Percentiles rank a stretch among this genome's conserved stretches.
Evolutionary conservation across 176 grass and related monocot species (phyloP).

Genomic region (Puya raimondii): DNA sequence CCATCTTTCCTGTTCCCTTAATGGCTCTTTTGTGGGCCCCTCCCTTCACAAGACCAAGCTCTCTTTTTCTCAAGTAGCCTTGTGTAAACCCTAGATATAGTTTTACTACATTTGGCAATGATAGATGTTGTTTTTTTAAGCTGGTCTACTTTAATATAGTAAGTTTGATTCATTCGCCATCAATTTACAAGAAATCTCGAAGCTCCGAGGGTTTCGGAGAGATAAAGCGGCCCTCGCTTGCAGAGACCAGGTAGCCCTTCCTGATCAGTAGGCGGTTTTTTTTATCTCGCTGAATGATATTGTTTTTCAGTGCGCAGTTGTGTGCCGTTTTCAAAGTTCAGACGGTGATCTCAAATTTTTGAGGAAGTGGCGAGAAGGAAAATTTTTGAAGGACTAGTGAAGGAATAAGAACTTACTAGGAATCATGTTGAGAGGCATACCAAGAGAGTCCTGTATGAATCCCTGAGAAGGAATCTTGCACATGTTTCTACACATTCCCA

Average conservation of each 20-base stretch:
- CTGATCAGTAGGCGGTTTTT: too few species aligned
- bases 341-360: not conserved
- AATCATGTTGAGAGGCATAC: conserved; percentile 76
- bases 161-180: not conserved
- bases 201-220: not conserved
- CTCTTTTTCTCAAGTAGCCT: conserved; percentile 1
- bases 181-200: not conserved
- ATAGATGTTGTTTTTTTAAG: not conserved
- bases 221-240: too few species aligned
- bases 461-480: conserved; percentile 86
- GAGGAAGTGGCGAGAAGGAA: not conserved
- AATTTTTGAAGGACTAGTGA: not conserved
- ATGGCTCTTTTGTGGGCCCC: conserved; percentile 38
- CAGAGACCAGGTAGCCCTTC: too few species aligned
- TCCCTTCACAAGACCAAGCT: conserved; percentile 16
- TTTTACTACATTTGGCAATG: not conserved
- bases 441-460: conserved; percentile 87
- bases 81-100: not conserved
- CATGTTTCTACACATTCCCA: conserved; percentile 96
- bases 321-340: not conserved
- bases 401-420: conserved; percentile 59
- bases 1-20: conserved; percentile 43
- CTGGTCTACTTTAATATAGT: not conserved
- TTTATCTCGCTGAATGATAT: too few species aligned
- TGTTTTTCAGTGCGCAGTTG: too few species aligned